These are phyloP conservation scores for Aureobasidium sp. DNA, from an alignment of 2,329 filamentous ascomycete genomes.

Conservation along the genomic window DNA sequence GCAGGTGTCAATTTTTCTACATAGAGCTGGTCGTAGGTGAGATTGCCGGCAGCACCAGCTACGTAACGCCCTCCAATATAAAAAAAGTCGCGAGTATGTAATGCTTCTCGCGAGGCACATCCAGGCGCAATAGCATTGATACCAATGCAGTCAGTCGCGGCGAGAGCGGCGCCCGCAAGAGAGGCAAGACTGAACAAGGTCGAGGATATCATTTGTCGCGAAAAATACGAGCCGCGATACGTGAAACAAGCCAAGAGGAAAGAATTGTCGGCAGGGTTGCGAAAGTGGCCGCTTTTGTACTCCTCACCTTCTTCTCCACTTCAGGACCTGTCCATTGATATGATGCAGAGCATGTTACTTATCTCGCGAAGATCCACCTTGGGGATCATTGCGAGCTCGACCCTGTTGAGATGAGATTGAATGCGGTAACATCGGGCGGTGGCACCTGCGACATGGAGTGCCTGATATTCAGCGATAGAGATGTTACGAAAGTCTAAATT, in stretches of 20 bases:
- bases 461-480: neutral
- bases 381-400: neutral
- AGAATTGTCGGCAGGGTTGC: neutral
- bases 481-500: too few species aligned
- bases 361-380: conserved; percentile 3
- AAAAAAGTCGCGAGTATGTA: conserved; percentile 10
- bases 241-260: conserved; percentile 6
- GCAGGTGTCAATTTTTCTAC: conserved; percentile 12
- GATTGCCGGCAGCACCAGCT: conserved; percentile 12
- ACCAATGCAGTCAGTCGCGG: neutral
- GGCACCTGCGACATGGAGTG: neutral
- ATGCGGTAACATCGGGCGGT: neutral
- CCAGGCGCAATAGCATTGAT: conserved; percentile 1
- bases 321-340: neutral
- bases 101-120: conserved; percentile 4
- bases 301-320: neutral
- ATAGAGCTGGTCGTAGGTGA: conserved; percentile 4
- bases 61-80: conserved; percentile 12
- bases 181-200: conserved; percentile 1
- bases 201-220: neutral
- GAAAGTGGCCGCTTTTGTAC: neutral
- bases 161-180: neutral
- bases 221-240: neutral
- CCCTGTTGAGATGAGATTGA: neutral
- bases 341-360: neutral